Evolutionary conservation across 345 rosid species (phyloP), one percentile per base, ranked within the genome.

Genomic region (Combretum micranthum): DNA sequence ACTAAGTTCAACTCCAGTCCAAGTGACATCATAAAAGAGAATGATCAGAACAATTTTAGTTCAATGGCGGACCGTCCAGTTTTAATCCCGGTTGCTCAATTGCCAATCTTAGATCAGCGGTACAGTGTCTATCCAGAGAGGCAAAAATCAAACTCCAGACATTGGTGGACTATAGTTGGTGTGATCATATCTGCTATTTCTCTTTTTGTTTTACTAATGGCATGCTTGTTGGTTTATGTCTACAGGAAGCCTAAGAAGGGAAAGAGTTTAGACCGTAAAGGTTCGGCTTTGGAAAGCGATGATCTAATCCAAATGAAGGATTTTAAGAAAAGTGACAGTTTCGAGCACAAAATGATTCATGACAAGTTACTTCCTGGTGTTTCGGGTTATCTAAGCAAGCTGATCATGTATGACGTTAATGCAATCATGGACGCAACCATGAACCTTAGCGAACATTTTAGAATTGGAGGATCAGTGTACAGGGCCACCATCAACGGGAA

Each of bases 311-410:
- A 71, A 50, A 60, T 43, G 37, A 80, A 66, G 54, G 66, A 59
- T 23, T 49, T 61, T 22, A 42, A 51, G 19, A 66, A 53, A 58
- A 32, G 55, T 17, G 58, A 55, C 44, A 65, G 57, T 42, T 69
- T 76, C 14, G 64, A 63, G 57, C 68, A 62, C 17, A 78, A 83
- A 82, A 44, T 71, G 44, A 44, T 37, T 12, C 83, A 73, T 53
- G 70, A 65, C 46, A 81, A 80, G 74, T 73, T 80, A 48, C 72
- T 82, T 64, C 70, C 78, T 12, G 78, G 83, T 44, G 63, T 85
- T 70, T 85, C 84, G 15, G 75, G 74, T 48, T 80, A 76, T 63
- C 64, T 82, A 39, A 62, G 79, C 54, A 78, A 78, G 73, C 79
- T 73, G 68, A 78, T 71, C 20, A 47, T 74, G 48, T 82, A 77